Evolutionary conservation across 441 rosid genomes (phyloP).

Genomic region (Croton laevigatus): DNA sequence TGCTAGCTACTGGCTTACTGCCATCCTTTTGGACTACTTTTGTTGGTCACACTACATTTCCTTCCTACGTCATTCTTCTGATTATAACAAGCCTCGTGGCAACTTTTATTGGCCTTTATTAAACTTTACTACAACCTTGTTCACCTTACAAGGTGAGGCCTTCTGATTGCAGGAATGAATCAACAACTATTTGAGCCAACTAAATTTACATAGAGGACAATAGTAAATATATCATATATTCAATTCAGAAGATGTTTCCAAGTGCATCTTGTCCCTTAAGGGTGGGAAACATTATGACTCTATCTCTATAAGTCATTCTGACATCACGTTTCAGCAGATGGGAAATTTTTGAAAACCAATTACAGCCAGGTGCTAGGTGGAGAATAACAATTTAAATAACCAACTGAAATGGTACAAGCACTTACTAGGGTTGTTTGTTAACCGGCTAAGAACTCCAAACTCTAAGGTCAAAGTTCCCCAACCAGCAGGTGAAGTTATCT

Average conservation of each 20-base stretch:
- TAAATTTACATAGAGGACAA: neutral
- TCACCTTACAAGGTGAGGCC: neutral
- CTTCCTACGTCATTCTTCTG: neutral
- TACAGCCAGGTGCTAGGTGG: slow-evolving; percentile 1
- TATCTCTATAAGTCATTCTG: neutral
- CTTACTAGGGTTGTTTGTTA: slow-evolving; percentile 95
- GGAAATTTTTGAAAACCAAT: neutral
- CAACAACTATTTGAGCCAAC: neutral
- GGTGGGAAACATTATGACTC: neutral
- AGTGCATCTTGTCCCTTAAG: neutral
- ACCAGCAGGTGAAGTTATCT: slow-evolving; percentile 99
- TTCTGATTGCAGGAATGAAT: neutral
- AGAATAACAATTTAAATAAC: slow-evolving; percentile 10
- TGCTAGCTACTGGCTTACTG: neutral
- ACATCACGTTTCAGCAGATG: neutral
- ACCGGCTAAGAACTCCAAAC: slow-evolving; percentile 87
- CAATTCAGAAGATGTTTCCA: neutral
- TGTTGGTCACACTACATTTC: neutral
- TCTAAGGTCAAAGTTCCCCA: slow-evolving; percentile 98
- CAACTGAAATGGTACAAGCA: slow-evolving; percentile 15
- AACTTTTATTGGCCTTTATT: neutral
- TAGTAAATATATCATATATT: neutral
- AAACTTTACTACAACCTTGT: neutral
- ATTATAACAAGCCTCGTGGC: neutral
- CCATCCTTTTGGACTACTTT: neutral